phyloP scores from a whole-genome alignment of 2,329 filamentous ascomycete genomes.

The Aplosporella prunicola region DNA sequence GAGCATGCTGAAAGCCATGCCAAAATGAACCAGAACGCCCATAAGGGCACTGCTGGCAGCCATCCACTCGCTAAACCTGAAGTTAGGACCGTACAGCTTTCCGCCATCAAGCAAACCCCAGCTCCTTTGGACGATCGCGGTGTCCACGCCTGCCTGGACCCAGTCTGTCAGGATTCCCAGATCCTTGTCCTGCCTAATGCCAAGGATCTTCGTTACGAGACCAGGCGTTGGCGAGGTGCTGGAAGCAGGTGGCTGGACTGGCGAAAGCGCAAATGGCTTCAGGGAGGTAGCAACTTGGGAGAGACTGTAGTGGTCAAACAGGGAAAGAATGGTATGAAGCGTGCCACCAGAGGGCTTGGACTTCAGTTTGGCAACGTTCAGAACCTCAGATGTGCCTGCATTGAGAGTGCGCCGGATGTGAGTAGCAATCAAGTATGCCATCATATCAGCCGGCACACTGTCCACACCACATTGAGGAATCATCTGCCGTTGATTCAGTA shows the following conservation, averaged over 20 bases:
- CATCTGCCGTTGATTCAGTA: constrained; percentile 30
- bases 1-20: constrained; percentile 35
- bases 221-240: constrained; percentile 24
- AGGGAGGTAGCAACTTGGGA: constrained; percentile 38
- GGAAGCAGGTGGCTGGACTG: constrained; percentile 30
- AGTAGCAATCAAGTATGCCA: constrained; percentile 44
- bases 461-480: constrained; percentile 54
- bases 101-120: constrained; percentile 42
- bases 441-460: constrained; percentile 51
- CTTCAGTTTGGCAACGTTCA: constrained; percentile 47
- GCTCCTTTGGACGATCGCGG: constrained; percentile 49
- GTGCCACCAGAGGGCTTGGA: constrained; percentile 44
- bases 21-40: constrained; percentile 42
- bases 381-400: constrained; percentile 41
- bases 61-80: constrained; percentile 49
- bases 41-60: constrained; percentile 40
- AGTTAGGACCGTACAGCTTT: constrained; percentile 44
- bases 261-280: constrained; percentile 44
- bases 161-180: constrained; percentile 50
- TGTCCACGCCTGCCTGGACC: constrained; percentile 43
- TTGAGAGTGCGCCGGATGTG: constrained; percentile 44
- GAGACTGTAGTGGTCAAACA: constrained; percentile 40
- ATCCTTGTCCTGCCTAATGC: constrained; percentile 44
- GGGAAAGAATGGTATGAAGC: constrained; percentile 54
- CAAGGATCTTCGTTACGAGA: constrained; percentile 35